Conservation (phyloP, 169 alveolate species). For the Neospora caninum region DNA sequence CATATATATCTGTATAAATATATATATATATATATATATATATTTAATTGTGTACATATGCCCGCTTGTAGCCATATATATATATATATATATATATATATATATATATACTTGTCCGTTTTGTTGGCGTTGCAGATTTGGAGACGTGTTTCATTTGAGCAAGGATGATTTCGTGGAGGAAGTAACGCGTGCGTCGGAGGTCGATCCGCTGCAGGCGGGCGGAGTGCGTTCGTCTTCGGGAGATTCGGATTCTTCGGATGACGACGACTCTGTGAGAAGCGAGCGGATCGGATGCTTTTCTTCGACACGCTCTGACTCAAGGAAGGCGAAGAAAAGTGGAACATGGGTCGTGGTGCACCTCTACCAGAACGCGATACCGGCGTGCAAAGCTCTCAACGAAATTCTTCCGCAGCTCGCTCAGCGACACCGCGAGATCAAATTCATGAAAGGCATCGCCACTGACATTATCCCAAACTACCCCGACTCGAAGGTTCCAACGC, state of each 20-base stretch:
- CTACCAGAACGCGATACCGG: constrained; percentile 71
- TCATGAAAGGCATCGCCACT: constrained; percentile 77
- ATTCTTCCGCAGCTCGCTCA: constrained; percentile 70
- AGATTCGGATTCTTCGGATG: background rate
- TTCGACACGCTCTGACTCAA: background rate
- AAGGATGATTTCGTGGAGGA: constrained; percentile 34
- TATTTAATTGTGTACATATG: background rate
- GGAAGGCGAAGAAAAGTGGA: constrained; percentile 49
- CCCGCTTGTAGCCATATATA: background rate
- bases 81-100: too few species aligned
- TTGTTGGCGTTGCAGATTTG: constrained; percentile 23
- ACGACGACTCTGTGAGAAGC: background rate
- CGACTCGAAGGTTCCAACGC: constrained; percentile 76
- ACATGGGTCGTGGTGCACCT: constrained; percentile 78
- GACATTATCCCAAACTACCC: constrained; percentile 80
- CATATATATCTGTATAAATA: background rate
- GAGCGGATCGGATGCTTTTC: background rate
- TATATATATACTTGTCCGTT: too few species aligned
- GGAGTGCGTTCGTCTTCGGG: background rate
- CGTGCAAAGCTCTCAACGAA: constrained; percentile 72
- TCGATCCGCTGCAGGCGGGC: constrained; percentile 31
- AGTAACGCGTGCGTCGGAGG: constrained; percentile 53
- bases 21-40: background rate
- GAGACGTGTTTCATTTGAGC: constrained; percentile 13
- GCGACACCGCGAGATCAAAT: constrained; percentile 75